Conservation (phyloP, 2,329 filamentous ascomycete genomes). For the Incumbomyces lentus region DNA sequence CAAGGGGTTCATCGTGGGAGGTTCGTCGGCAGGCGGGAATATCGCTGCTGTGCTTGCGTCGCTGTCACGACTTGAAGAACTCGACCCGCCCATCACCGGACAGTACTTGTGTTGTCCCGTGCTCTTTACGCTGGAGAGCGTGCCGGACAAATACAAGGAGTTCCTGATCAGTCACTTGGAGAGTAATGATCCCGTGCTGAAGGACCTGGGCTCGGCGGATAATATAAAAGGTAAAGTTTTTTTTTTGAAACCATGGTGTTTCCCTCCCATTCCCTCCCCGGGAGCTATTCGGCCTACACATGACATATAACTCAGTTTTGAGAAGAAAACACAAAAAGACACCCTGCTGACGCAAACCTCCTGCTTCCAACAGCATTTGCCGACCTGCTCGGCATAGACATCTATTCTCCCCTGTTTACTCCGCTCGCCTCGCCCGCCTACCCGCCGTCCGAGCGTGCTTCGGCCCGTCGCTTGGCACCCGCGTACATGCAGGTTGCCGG, state of each 20-base stretch:
- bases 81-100: slow-evolving; percentile 37
- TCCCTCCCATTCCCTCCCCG: neutral
- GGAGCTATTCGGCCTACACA: too few relatives aligned
- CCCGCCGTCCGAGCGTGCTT: neutral
- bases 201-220: neutral
- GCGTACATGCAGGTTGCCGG: slow-evolving; percentile 19
- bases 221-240: neutral
- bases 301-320: too few relatives aligned
- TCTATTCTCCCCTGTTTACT: neutral
- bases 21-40: slow-evolving; percentile 37
- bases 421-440: slow-evolving; percentile 1
- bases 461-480: slow-evolving; percentile 5
- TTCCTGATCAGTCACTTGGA: slow-evolving; percentile 4
- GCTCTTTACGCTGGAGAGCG: slow-evolving; percentile 19
- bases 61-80: slow-evolving; percentile 31
- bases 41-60: slow-evolving; percentile 32
- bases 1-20: slow-evolving; percentile 39
- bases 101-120: slow-evolving; percentile 29
- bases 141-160: slow-evolving; percentile 31
- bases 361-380: neutral
- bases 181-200: slow-evolving; percentile 1
- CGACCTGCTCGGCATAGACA: neutral
- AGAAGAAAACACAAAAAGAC: too few relatives aligned
- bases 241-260: neutral
- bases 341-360: too few relatives aligned